Evolutionary conservation across 2,329 filamentous ascomycete species (phyloP).

Genomic region (Penicillium sp.): DNA sequence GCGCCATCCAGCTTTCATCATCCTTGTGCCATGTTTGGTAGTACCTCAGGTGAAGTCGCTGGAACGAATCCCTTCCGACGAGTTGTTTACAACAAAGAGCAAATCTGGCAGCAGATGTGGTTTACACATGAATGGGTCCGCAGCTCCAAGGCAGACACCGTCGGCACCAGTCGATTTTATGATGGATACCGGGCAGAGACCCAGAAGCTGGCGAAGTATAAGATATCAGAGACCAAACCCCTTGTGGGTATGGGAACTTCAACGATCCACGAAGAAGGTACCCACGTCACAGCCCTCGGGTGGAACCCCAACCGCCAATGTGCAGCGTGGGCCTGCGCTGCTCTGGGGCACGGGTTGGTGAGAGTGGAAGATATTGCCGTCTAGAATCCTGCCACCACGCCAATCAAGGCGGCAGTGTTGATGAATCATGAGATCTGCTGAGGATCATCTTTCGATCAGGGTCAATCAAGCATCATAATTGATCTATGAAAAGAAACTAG

Average conservation of each 20-base stretch:
- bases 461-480: slow-evolving; percentile 5
- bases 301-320: slow-evolving; percentile 69
- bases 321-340: slow-evolving; percentile 66
- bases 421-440: slow-evolving; percentile 3
- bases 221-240: slow-evolving; percentile 33
- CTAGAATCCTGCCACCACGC: slow-evolving; percentile 17
- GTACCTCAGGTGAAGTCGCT: slow-evolving; percentile 52
- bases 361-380: slow-evolving; percentile 64
- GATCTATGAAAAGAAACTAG: slow-evolving; percentile 27
- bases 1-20: slow-evolving; percentile 47
- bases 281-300: slow-evolving; percentile 60
- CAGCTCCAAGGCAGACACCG: slow-evolving; percentile 23
- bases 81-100: slow-evolving; percentile 51
- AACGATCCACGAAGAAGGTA: slow-evolving; percentile 61
- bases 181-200: slow-evolving; percentile 47
- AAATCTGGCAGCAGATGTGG: slow-evolving; percentile 56
- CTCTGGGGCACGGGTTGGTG: slow-evolving; percentile 65
- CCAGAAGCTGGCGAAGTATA: slow-evolving; percentile 32
- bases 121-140: slow-evolving; percentile 58
- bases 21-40: slow-evolving; percentile 54
- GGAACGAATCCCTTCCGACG: slow-evolving; percentile 54
- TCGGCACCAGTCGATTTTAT: slow-evolving; percentile 44
- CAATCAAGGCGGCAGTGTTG: slow-evolving; percentile 7
- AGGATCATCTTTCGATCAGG: background rate
- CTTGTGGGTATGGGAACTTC: slow-evolving; percentile 36